Base-by-base conservation (phyloP, 495 filamentous ascomycete species). In the Tuber indicum region DNA sequence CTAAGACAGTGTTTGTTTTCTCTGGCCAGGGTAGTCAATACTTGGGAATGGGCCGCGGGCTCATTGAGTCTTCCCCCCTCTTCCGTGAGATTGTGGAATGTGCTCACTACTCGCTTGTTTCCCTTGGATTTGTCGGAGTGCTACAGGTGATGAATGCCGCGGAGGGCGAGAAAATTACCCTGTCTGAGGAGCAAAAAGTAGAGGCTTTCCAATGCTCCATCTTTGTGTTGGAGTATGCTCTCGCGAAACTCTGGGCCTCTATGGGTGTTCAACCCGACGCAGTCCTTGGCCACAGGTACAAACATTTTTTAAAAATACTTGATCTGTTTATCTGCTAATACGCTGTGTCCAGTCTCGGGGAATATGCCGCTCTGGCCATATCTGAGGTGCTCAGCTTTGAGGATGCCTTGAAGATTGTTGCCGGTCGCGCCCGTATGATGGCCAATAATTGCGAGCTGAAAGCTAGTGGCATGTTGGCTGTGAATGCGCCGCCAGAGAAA, bases 311-410 rank as follows among this genome's bases (percentile, higher is more conserved):
- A 8, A 43, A 43, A 43, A 23, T n/a, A 62, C n/a, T 62, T 72
- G 52, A 80, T 74, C 74, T 14, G 43, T 71, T 66, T 26, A 52
- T 23, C 44, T 52, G 19, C 78, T 80, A 80, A 80, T 43, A 49
- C 16, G 17, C 81, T 91, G 17, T 26, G 19, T 16, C 16, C 39
- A 80, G 78, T 47, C 78, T 80, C 8, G 94, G 94, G 75, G 94
- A 97, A 84, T 97, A 95, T 85, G 93, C 94, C 71, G 94, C 94
- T 23, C 86, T 97, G 3, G 88, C 94, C 81, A 90, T 91, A 47
- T 90, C 94, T 26, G 94, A 93, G 73, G 90, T 97, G 21, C 85
- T 97, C 16, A 92, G 91, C 14, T 91, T 89, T 45, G 90, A 89
- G 78, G 94, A 97, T 81, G 91, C 91, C 42, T 90, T 97, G 80